Conservation (phyloP, 1,139 yeast species). For the Pichia sp. region DNA sequence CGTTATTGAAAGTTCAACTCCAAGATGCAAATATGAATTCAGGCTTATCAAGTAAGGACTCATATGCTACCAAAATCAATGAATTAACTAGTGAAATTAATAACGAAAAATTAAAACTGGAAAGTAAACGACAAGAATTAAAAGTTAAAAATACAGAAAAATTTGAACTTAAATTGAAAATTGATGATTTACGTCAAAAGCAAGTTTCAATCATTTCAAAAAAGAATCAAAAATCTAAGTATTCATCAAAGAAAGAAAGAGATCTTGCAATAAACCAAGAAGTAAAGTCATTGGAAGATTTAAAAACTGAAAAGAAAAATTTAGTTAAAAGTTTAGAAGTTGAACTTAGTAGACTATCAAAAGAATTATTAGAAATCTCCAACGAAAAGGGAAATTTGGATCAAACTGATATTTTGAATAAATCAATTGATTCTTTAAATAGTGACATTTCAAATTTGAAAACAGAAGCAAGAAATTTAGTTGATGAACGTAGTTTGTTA, state of each 20-base stretch:
- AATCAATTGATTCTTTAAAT: slow-evolving; percentile 13
- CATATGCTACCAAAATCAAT: slow-evolving; percentile 2
- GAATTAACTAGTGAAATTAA: slow-evolving; percentile 18
- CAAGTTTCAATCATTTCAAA: slow-evolving; percentile 67
- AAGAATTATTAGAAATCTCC: neutral
- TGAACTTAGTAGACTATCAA: neutral
- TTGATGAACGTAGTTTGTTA: slow-evolving; percentile 61
- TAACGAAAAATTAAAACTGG: slow-evolving; percentile 33
- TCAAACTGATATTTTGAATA: slow-evolving; percentile 11
- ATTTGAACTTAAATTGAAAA: slow-evolving; percentile 32
- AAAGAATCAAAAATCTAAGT: slow-evolving; percentile 64
- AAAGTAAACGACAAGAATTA: slow-evolving; percentile 37
- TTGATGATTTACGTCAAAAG: slow-evolving; percentile 42
- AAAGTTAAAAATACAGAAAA: slow-evolving; percentile 40
- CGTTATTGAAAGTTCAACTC: slow-evolving; percentile 22
- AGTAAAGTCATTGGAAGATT: slow-evolving; percentile 26
- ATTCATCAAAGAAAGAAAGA: slow-evolving; percentile 50
- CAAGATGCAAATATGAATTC: slow-evolving; percentile 23
- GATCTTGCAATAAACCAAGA: slow-evolving; percentile 60
- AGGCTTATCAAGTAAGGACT: neutral
- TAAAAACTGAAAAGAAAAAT: slow-evolving; percentile 24
- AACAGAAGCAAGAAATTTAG: slow-evolving; percentile 36
- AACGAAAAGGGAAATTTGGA: slow-evolving; percentile 1
- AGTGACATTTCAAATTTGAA: slow-evolving; percentile 33
- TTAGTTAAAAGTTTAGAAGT: slow-evolving; percentile 3